phyloP scores from a whole-genome alignment of 352 stramenopile species.

The Phytophthora niederhauseri region DNA sequence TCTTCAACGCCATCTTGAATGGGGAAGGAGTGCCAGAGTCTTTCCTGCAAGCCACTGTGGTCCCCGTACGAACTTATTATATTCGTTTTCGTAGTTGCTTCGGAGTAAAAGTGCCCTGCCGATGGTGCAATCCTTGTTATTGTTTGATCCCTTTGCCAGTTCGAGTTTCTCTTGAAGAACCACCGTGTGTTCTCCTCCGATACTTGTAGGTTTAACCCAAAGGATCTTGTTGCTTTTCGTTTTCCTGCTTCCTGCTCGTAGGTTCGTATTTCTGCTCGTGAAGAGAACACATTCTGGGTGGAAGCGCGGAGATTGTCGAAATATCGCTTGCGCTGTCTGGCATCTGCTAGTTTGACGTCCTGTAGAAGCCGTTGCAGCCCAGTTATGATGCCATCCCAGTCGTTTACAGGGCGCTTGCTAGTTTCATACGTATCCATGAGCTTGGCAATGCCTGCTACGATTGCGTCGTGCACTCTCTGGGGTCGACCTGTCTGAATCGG shows the following conservation, averaged over 20 bases:
- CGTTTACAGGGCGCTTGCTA: not conserved
- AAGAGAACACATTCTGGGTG: not conserved
- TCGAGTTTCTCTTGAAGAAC: not conserved
- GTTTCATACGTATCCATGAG: not conserved
- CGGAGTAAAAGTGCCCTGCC: not conserved
- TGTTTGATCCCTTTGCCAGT: not conserved
- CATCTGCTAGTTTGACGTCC: not conserved
- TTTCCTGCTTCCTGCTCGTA: not conserved
- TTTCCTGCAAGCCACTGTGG: conserved; percentile 4
- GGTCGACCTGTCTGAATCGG: not conserved
- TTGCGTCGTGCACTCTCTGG: not conserved
- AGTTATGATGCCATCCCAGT: not conserved
- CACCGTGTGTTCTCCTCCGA: not conserved
- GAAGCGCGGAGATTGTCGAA: not conserved
- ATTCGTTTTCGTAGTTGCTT: no score
- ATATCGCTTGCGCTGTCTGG: not conserved
- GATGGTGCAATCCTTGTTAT: not conserved
- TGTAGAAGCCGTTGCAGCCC: not conserved
- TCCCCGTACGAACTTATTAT: no score
- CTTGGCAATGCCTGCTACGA: not conserved
- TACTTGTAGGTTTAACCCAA: not conserved
- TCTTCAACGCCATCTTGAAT: conserved; percentile 4
- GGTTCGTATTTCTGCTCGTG: not conserved
- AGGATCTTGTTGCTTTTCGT: not conserved
- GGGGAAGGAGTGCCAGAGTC: conserved; percentile 1